Evolutionary conservation across 2,329 filamentous ascomycete species (phyloP), one percentile per base, ranked within the genome.

Genomic region (Drechslera avenae): DNA sequence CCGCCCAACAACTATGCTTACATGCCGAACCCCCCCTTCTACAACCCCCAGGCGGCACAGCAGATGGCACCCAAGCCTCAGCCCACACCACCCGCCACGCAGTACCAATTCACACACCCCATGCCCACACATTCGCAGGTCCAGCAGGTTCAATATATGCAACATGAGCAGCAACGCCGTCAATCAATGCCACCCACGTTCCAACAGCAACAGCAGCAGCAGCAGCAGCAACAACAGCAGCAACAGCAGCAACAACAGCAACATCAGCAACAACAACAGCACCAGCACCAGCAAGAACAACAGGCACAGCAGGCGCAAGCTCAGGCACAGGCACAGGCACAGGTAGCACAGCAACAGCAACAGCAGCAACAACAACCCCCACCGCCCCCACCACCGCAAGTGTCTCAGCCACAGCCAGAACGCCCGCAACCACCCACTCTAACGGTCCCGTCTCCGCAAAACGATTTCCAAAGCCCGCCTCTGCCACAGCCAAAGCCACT

Each of bases 1-100:
- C 79, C 80, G 16, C 77, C 71, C 52, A 89, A 88, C 66, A 89
- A 84, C 46, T 96, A 89, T 73, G 83, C 88, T 3, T 97, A 91
- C 69, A 90, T 95, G 80, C 86, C 89, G 3, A 91, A 94, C 57
- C 89, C 89, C 32, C 85, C 89, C 28, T 90, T 96, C 62, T 96
- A 96, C 75, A 90, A 91, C 64, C 85, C 85, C 8, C 88, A 81
- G 57, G 74, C 79, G 42, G 74, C 78, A 19, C 73, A 75, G 51
- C 76, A 78, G 59, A 81, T 80, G 69, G 77, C 76, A 16, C 74
- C 76, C 18, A 67, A 71, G 49, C 64, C 66, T 69, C 60, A 65
- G 56, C 59, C 57, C 36, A 64, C 76, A 10, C 74, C 74, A 16
- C 71, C 70, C 40, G 73, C 73, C 12, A 73, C 75, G 12, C 76